Evolutionary conservation across 192 early-diverging fungal species (phyloP).

Genomic region (Pecoramyces ruminantium): DNA sequence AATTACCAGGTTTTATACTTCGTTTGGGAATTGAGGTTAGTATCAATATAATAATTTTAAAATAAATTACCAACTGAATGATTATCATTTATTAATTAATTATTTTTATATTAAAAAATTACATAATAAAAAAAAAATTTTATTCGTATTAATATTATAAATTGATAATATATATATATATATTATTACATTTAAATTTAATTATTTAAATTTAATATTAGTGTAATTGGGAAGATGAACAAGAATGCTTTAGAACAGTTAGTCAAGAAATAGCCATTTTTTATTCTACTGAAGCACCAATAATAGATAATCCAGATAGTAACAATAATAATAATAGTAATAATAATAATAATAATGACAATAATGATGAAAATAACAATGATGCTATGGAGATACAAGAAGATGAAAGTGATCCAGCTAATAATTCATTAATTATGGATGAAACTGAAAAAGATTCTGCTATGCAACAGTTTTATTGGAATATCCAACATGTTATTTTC

Average conservation of each 20-base stretch:
- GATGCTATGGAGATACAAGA: neutral
- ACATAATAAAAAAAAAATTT: no score
- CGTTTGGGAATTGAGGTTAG: slow-evolving; percentile 59
- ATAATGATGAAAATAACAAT: neutral
- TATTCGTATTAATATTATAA: no score
- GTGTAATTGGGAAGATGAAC: slow-evolving; percentile 73
- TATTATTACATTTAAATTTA: neutral
- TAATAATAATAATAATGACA: slow-evolving; percentile 2
- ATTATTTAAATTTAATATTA: slow-evolving; percentile 9
- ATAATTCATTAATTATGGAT: neutral
- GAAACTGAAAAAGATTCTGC: neutral
- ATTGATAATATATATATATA: neutral
- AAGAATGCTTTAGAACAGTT: slow-evolving; percentile 64
- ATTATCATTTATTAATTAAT: no score
- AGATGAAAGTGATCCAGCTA: neutral
- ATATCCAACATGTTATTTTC: slow-evolving; percentile 65
- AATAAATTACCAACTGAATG: no score
- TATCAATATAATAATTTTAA: no score
- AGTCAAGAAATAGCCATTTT: slow-evolving; percentile 49
- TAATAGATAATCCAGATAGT: slow-evolving; percentile 10
- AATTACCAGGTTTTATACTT: slow-evolving; percentile 69
- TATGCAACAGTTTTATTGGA: slow-evolving; percentile 27
- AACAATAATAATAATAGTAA: slow-evolving; percentile 10
- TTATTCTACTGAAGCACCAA: slow-evolving; percentile 31
- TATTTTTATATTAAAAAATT: no score